Percentiles rank a stretch among this genome's conserved stretches.
Evolutionary conservation across 441 rosid genomes (phyloP).

Genomic region (Adansonia grandidieri): DNA sequence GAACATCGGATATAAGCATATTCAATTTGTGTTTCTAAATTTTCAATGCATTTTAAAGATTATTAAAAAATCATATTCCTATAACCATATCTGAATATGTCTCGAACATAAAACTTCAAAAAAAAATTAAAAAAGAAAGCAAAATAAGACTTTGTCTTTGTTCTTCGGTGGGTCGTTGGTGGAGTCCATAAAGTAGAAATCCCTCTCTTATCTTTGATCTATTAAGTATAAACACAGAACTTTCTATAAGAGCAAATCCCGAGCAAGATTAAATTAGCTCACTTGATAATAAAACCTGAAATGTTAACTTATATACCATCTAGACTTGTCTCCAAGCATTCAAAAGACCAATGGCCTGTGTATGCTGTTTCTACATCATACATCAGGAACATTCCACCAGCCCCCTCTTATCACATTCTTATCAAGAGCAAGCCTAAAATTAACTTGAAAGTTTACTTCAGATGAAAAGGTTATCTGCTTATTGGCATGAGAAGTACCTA

Average conservation of each 20-base stretch:
- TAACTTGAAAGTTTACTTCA: background rate
- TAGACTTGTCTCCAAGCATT: background rate
- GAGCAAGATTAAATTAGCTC: too few relatives aligned
- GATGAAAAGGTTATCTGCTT: background rate
- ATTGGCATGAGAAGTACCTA: background rate
- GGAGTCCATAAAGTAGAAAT: too few relatives aligned
- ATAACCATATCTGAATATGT: too few relatives aligned
- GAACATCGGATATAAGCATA: too few relatives aligned
- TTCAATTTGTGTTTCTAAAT: too few relatives aligned
- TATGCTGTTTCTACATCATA: background rate
- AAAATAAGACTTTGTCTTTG: too few relatives aligned
- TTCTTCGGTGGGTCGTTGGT: too few relatives aligned
- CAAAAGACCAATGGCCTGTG: background rate
- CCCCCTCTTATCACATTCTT: background rate
- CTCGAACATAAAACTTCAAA: too few relatives aligned
- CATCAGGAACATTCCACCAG: background rate
- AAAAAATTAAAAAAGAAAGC: too few relatives aligned
- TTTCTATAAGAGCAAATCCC: background rate
- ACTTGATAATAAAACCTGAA: background rate
- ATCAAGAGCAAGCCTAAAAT: background rate
- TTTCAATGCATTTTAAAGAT: too few relatives aligned
- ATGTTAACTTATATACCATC: background rate
- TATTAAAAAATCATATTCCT: too few relatives aligned
- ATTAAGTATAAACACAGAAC: background rate
- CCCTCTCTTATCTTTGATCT: too few relatives aligned